Evolutionary conservation across 202 grass and related monocot species (phyloP).

Genomic region (Setaria viridis): DNA sequence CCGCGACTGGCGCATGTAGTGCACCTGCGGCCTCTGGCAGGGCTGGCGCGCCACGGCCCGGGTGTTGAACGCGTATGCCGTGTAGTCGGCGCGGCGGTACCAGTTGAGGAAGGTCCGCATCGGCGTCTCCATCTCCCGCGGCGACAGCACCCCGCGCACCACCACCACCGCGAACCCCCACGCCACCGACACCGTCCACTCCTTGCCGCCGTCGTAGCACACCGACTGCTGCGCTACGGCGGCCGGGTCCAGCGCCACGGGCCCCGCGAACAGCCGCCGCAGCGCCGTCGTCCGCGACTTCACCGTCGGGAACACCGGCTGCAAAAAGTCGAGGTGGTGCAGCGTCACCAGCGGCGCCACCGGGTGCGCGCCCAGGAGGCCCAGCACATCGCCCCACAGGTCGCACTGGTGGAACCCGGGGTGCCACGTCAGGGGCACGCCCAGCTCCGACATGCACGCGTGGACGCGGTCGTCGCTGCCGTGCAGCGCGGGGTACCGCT

Average conservation of each 20-base stretch:
- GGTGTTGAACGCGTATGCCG: slow-evolving; percentile 85
- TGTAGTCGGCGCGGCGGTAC: slow-evolving; percentile 80
- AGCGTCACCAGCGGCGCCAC: slow-evolving; percentile 82
- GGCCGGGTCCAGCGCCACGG: slow-evolving; percentile 70
- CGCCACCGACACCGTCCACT: slow-evolving; percentile 88
- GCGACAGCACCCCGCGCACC: slow-evolving; percentile 73
- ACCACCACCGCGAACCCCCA: slow-evolving; percentile 84
- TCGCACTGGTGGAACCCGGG: slow-evolving; percentile 91
- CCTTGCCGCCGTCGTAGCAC: slow-evolving; percentile 67
- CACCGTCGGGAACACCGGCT: slow-evolving; percentile 71
- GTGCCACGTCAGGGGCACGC: slow-evolving; percentile 75
- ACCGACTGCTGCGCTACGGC: slow-evolving; percentile 85
- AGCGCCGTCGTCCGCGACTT: slow-evolving; percentile 57
- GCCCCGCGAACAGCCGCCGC: slow-evolving; percentile 67
- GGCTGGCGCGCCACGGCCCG: slow-evolving; percentile 73
- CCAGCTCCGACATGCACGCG: slow-evolving; percentile 91
- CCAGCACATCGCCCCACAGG: slow-evolving; percentile 81
- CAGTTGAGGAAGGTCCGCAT: slow-evolving; percentile 83
- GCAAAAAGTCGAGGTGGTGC: slow-evolving; percentile 86
- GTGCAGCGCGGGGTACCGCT: slow-evolving; percentile 78
- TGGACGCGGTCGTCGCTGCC: slow-evolving; percentile 91
- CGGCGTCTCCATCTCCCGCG: slow-evolving; percentile 82
- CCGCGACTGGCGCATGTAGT: slow-evolving; percentile 66
- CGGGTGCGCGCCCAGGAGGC: slow-evolving; percentile 74
- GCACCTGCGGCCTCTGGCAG: slow-evolving; percentile 78